These are phyloP conservation scores for Vachellia pachyceras DNA, from an alignment of 306 rosid species.

Conservation along the genomic window DNA sequence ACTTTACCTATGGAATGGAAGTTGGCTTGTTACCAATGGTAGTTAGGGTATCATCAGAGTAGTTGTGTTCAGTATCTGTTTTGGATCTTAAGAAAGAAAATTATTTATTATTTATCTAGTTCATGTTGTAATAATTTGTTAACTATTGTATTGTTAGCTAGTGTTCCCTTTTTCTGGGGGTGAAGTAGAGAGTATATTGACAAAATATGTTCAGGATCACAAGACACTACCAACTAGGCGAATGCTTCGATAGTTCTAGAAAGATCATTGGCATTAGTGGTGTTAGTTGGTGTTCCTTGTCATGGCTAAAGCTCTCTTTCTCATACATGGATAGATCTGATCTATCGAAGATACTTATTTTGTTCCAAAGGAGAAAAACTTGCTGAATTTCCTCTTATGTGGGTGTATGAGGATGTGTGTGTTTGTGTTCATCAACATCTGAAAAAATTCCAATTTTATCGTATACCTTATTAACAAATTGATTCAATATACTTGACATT, in stretches of 20 bases:
- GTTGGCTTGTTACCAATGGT: background rate
- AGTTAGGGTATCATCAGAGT: constrained; percentile 13
- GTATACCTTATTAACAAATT: background rate
- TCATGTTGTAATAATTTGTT: constrained; percentile 10
- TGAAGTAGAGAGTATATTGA: no score
- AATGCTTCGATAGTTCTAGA: no score
- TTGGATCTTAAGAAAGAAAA: constrained; percentile 1
- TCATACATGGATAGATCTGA: background rate
- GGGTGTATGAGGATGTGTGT: background rate
- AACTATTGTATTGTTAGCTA: constrained; percentile 7
- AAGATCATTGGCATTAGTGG: no score
- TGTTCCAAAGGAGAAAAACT: background rate
- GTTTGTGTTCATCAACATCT: background rate
- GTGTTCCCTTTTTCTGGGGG: no score
- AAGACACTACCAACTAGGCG: no score
- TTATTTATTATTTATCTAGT: constrained; percentile 9
- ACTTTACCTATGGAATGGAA: background rate
- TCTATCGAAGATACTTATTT: background rate
- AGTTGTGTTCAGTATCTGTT: constrained; percentile 8
- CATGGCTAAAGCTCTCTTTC: background rate
- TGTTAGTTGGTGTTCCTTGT: background rate
- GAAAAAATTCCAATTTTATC: background rate
- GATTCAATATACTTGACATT: background rate
- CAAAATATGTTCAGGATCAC: no score
- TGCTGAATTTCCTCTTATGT: background rate